Evolutionary conservation across 805 yeast genomes (phyloP).

Genomic region (Metahyphopichia silvanorum): DNA sequence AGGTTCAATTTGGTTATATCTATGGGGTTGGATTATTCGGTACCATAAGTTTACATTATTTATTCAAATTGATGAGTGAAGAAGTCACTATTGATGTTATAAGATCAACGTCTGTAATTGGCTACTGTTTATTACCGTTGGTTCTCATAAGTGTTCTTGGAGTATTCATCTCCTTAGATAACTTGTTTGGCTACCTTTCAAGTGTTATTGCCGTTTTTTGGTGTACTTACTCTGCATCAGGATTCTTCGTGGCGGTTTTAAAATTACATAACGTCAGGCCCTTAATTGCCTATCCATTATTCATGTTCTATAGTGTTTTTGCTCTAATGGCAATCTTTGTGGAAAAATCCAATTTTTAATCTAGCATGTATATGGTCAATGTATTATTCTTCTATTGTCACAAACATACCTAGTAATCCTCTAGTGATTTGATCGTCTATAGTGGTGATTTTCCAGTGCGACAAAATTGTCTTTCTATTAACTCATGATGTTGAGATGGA

Average conservation of each 20-base stretch:
- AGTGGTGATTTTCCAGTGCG: too few species aligned
- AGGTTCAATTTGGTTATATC: conserved; percentile 93
- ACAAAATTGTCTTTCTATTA: too few species aligned
- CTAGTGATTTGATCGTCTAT: too few species aligned
- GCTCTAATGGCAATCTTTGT: conserved; percentile 93
- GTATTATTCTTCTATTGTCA: too few species aligned
- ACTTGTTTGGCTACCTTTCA: conserved; percentile 65
- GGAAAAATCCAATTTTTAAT: conserved; percentile 24
- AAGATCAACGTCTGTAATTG: conserved; percentile 87
- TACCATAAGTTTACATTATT: conserved; percentile 73
- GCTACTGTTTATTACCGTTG: conserved; percentile 89
- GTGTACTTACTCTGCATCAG: conserved; percentile 94
- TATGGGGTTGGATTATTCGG: conserved; percentile 96
- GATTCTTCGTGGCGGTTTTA: conserved; percentile 83
- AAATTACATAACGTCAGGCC: conserved; percentile 82
- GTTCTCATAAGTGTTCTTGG: conserved; percentile 74
- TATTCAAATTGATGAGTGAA: conserved; percentile 85
- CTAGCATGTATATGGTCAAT: too few species aligned
- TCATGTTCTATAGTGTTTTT: conserved; percentile 87
- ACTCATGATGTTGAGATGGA: too few species aligned
- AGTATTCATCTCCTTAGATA: conserved; percentile 66
- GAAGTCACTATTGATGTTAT: conserved; percentile 51
- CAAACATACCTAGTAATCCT: too few species aligned
- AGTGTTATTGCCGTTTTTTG: conserved; percentile 71
- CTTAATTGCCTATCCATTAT: conserved; percentile 89